Evolutionary conservation across 768 basidiomycete genomes (phyloP).

Genomic region (Boletus reticulatus): DNA sequence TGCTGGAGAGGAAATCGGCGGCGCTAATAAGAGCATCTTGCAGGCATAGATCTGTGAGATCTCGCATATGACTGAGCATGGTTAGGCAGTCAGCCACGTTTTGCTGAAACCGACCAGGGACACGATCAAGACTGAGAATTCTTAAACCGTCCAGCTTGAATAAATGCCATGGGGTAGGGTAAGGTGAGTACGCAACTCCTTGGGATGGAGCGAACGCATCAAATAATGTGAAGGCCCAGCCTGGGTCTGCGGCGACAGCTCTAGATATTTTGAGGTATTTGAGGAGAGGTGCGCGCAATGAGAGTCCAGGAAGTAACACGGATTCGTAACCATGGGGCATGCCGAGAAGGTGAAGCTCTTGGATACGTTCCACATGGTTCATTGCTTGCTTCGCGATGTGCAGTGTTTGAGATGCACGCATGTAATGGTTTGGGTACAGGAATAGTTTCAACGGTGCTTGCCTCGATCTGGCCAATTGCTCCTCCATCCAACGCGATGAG

Average conservation of each 20-base stretch:
- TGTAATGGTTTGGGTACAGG: too few species aligned
- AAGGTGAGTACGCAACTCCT: not conserved
- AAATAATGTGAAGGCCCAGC: not conserved
- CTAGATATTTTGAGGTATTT: not conserved
- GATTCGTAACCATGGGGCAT: too few species aligned
- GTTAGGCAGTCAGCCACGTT: constrained; percentile 30
- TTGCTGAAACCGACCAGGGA: constrained; percentile 22
- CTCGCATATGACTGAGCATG: constrained; percentile 34
- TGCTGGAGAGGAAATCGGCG: not conserved
- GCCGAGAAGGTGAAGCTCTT: not conserved
- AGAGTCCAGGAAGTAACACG: too few species aligned
- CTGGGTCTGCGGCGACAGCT: too few species aligned
- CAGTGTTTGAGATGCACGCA: too few species aligned
- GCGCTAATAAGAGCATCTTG: constrained; percentile 27
- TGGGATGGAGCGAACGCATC: not conserved
- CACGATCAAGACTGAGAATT: constrained; percentile 31
- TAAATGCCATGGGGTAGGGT: not conserved
- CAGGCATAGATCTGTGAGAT: constrained; percentile 33
- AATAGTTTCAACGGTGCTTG: not conserved
- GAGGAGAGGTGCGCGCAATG: not conserved
- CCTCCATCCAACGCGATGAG: not conserved
- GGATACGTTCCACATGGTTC: not conserved
- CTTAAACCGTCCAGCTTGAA: constrained; percentile 26
- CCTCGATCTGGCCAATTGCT: not conserved
- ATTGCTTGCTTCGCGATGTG: not conserved